Evolutionary conservation across 2,329 filamentous ascomycete genomes (phyloP).

Genomic region (Fusarium vanettenii): DNA sequence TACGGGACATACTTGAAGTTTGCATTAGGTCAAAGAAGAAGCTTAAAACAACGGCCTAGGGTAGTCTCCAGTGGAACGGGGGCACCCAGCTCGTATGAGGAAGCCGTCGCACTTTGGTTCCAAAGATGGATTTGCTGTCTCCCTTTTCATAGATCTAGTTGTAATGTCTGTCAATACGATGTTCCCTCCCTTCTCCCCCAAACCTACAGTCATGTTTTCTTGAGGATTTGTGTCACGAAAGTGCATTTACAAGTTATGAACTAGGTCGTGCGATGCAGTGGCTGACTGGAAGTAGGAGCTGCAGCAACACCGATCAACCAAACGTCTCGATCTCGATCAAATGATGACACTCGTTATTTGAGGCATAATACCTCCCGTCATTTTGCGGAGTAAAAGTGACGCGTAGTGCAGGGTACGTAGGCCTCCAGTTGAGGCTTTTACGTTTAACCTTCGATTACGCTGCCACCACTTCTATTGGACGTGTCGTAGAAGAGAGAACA

Average conservation of each 20-base stretch:
- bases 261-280: not conserved
- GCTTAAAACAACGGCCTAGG: not conserved
- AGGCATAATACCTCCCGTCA: not conserved
- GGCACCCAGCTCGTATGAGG: not conserved
- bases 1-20: not conserved
- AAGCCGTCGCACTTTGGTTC: not conserved
- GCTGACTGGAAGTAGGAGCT: not conserved
- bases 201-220: not conserved
- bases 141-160: not conserved
- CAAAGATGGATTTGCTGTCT: not conserved
- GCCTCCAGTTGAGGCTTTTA: not conserved
- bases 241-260: not conserved
- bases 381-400: not conserved
- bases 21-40: not conserved
- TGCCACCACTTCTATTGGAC: not conserved
- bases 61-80: not conserved
- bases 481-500: not conserved
- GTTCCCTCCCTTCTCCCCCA: not conserved
- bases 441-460: not conserved
- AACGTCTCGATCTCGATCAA: not conserved
- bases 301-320: not conserved
- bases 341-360: not conserved
- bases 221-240: not conserved
- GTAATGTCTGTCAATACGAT: too few species aligned
- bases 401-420: not conserved